A percentile compares a stretch with the other conserved stretches of the same genome.
These are phyloP conservation scores for Lenwebbia sp. DNA, from an alignment of 345 rosid species.

Conservation along the genomic window DNA sequence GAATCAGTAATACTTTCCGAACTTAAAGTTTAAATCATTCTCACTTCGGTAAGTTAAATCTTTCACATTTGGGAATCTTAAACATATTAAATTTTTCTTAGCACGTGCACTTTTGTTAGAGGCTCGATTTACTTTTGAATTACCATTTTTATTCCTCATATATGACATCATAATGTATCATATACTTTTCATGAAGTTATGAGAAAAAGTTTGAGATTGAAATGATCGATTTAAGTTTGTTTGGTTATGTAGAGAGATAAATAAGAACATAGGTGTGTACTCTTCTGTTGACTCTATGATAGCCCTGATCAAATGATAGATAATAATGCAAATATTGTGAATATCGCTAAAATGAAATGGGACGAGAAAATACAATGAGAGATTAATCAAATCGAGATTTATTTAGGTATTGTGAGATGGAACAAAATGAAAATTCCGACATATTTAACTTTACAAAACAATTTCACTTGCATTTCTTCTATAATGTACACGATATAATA, in stretches of 20 bases:
- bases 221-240: background rate
- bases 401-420: background rate
- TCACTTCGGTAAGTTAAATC: background rate
- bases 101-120: background rate
- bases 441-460: background rate
- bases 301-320: background rate
- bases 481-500: background rate
- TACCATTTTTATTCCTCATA: background rate
- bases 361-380: background rate
- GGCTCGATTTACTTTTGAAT: background rate
- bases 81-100: background rate
- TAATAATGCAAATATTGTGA: background rate
- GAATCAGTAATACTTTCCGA: background rate
- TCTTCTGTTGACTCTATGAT: background rate
- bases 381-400: background rate
- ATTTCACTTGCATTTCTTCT: background rate
- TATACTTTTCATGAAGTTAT: background rate
- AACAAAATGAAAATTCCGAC: background rate
- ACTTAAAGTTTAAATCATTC: background rate
- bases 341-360: background rate
- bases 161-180: background rate
- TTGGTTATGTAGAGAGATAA: background rate
- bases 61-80: fast-evolving
- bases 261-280: background rate
- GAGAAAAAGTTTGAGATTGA: background rate